A percentile compares a stretch with the other conserved stretches of the same genome.
phyloP scores from a whole-genome alignment of 2,329 filamentous ascomycete genomes.

The Nigrospora osmanthi region DNA sequence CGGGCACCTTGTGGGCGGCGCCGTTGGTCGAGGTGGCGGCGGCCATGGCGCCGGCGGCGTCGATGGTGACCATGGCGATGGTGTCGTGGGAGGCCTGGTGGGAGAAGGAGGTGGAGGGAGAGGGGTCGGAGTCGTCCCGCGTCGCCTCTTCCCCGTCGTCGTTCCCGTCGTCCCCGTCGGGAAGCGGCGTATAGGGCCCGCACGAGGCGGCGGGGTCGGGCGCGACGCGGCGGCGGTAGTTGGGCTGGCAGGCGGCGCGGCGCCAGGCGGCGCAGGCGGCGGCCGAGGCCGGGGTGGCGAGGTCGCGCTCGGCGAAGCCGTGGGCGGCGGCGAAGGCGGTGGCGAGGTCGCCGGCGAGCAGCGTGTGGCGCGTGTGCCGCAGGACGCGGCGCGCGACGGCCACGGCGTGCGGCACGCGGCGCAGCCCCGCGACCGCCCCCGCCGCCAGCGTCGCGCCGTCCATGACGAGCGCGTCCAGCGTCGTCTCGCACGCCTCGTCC shows the following conservation, averaged over 20 bases:
- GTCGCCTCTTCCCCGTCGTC: too few relatives aligned
- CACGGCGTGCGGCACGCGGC: slow-evolving; percentile 39
- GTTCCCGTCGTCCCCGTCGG: slow-evolving; percentile 12
- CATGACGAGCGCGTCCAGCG: slow-evolving; percentile 52
- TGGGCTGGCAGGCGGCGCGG: slow-evolving; percentile 34
- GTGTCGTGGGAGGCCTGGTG: slow-evolving; percentile 35
- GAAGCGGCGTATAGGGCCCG: slow-evolving; percentile 36
- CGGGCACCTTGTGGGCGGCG: slow-evolving; percentile 44
- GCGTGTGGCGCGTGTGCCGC: slow-evolving; percentile 40
- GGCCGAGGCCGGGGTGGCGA: slow-evolving; percentile 32
- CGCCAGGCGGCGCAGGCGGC: slow-evolving; percentile 35
- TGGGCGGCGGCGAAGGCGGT: slow-evolving; percentile 44
- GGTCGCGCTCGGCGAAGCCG: slow-evolving; percentile 37
- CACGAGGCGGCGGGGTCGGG: slow-evolving; percentile 34
- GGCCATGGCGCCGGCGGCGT: slow-evolving; percentile 36
- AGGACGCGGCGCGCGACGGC: slow-evolving; percentile 42
- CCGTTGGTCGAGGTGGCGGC: slow-evolving; percentile 50
- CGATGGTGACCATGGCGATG: slow-evolving; percentile 42
- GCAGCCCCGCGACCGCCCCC: slow-evolving; percentile 43
- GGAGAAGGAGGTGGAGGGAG: neutral
- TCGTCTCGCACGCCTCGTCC: slow-evolving; percentile 48
- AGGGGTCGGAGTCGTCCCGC: neutral
- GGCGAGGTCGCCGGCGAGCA: slow-evolving; percentile 44
- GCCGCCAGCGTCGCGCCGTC: slow-evolving; percentile 45
- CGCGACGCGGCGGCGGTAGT: slow-evolving; percentile 38